A percentile compares a stretch with the other conserved stretches of the same genome.
Evolutionary conservation across 2,329 filamentous ascomycete genomes (phyloP).

Genomic region (Botrytis elliptica): DNA sequence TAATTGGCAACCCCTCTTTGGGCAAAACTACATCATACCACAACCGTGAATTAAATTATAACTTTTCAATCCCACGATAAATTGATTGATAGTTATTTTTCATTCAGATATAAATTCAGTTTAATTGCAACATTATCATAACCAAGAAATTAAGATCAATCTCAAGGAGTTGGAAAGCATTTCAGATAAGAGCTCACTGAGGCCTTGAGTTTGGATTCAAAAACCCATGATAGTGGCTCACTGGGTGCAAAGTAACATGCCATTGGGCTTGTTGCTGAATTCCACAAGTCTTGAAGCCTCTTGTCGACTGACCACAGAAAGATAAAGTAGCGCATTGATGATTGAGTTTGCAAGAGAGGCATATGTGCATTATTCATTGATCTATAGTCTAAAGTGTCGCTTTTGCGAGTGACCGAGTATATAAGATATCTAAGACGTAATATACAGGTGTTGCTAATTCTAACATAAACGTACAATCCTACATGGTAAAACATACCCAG

Average conservation of each 20-base stretch:
- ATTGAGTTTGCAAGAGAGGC: neutral
- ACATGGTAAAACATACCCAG: slow-evolving; percentile 2
- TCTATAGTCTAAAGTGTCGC: slow-evolving; percentile 10
- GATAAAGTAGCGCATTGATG: too few species aligned
- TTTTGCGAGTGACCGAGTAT: slow-evolving; percentile 13
- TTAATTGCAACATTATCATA: neutral
- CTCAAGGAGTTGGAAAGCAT: neutral
- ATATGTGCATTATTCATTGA: slow-evolving; percentile 7
- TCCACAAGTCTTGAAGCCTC: neutral
- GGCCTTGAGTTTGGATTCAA: neutral
- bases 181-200: neutral
- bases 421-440: slow-evolving; percentile 8
- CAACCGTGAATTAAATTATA: neutral
- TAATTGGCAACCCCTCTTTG: neutral
- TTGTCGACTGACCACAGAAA: neutral
- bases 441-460: slow-evolving; percentile 20
- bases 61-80: neutral
- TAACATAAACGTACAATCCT: slow-evolving; percentile 17
- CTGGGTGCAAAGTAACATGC: neutral
- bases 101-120: neutral
- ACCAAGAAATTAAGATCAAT: neutral
- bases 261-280: neutral
- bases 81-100: neutral
- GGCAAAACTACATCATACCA: neutral
- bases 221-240: neutral